Conservation (phyloP, 208 protist species). For the Porcisia hertigi region DNA sequence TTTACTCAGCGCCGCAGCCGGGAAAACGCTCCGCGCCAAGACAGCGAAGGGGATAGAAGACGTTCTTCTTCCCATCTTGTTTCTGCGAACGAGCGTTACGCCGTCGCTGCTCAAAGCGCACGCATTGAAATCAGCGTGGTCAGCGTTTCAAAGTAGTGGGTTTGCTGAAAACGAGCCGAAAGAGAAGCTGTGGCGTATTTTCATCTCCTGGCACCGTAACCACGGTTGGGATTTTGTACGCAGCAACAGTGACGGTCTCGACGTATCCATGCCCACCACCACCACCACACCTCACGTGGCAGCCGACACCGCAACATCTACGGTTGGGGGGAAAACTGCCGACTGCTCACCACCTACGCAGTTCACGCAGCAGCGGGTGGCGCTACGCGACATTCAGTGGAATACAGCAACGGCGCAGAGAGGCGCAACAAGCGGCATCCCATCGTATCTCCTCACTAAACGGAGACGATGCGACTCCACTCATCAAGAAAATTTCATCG, state of each 20-base stretch:
- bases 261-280: not conserved
- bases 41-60: constrained; percentile 32
- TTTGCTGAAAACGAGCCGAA: not conserved
- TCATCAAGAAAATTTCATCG: not conserved
- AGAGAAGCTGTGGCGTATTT: constrained; percentile 11
- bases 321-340: not conserved
- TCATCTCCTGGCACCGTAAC: constrained; percentile 23
- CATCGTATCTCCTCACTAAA: constrained; percentile 45
- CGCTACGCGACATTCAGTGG: constrained; percentile 28
- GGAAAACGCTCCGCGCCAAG: constrained; percentile 6
- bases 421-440: constrained; percentile 26
- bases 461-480: constrained; percentile 8
- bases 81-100: constrained; percentile 35
- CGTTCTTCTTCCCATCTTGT: constrained; percentile 43
- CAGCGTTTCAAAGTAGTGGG: constrained; percentile 8
- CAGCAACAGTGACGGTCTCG: not conserved
- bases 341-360: not conserved
- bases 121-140: constrained; percentile 17
- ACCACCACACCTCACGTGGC: not conserved
- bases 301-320: not conserved
- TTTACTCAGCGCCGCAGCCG: constrained; percentile 12
- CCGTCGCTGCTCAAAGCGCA: constrained; percentile 22
- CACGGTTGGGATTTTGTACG: constrained; percentile 38
- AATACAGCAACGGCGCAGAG: constrained; percentile 13
- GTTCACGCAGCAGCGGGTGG: not conserved